Percentiles rank a stretch among this genome's conserved stretches.
Conservation (phyloP, 2,329 filamentous ascomycete species). For the Botrytis cinerea region DNA sequence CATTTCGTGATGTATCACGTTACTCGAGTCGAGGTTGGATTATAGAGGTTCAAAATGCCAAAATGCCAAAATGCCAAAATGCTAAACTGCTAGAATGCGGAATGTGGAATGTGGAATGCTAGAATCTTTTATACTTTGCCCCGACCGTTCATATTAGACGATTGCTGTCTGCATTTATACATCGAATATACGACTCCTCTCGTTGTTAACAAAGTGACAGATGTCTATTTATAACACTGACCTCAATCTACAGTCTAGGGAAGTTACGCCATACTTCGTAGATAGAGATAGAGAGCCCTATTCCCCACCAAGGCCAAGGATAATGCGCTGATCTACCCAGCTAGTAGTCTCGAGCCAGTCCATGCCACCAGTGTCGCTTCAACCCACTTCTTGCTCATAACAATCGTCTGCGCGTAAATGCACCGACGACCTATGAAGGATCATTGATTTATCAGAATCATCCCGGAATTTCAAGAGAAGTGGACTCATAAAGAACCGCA, state of each 20-base stretch:
- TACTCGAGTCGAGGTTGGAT: neutral
- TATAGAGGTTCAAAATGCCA: neutral
- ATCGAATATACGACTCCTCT: neutral
- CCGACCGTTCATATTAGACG: neutral
- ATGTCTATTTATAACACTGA: neutral
- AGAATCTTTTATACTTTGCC: neutral
- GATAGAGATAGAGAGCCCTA: neutral
- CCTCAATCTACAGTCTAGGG: neutral
- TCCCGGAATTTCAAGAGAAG: neutral
- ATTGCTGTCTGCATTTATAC: neutral
- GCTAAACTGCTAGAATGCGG: neutral
- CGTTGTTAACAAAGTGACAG: neutral
- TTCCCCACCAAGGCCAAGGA: neutral
- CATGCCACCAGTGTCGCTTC: neutral
- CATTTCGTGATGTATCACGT: neutral
- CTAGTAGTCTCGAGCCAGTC: slow-evolving; percentile 1
- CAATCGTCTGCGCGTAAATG: neutral
- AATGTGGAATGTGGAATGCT: neutral
- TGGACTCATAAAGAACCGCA: neutral
- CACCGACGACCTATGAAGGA: neutral
- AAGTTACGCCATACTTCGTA: neutral
- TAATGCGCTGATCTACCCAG: neutral
- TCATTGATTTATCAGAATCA: neutral
- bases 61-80: neutral
- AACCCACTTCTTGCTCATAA: neutral